Conservation (phyloP, 1,139 yeast species). For the Hemisphaericaspora xylofermentans region DNA sequence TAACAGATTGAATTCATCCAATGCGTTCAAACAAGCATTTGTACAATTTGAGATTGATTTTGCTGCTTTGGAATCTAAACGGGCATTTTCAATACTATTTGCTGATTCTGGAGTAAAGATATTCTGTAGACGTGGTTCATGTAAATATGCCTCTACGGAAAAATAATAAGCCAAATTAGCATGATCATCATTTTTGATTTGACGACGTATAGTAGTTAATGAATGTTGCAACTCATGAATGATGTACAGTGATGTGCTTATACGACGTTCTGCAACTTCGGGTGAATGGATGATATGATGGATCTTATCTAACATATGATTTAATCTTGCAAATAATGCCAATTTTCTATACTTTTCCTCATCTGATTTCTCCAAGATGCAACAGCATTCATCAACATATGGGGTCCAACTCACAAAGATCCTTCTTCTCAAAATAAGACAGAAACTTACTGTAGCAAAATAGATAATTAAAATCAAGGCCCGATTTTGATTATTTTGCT, state of each 20-base stretch:
- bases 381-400: constrained; percentile 64
- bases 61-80: constrained; percentile 29
- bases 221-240: constrained; percentile 43
- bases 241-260: constrained; percentile 30
- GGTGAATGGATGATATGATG: constrained; percentile 50
- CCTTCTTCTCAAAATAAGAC: constrained; percentile 53
- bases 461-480: constrained; percentile 50
- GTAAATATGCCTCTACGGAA: constrained; percentile 72
- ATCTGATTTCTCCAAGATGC: constrained; percentile 38
- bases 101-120: constrained; percentile 17
- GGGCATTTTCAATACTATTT: constrained; percentile 13
- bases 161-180: constrained; percentile 51
- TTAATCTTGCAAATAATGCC: constrained; percentile 60
- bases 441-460: constrained; percentile 50
- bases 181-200: constrained; percentile 40
- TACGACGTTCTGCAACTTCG: constrained; percentile 26
- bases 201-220: constrained; percentile 35
- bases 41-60: constrained; percentile 52
- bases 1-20: constrained; percentile 48
- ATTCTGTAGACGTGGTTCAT: constrained; percentile 55
- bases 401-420: constrained; percentile 58
- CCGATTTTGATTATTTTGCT: constrained; percentile 23
- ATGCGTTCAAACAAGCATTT: constrained; percentile 51
- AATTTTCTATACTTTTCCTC: constrained; percentile 36
- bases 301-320: constrained; percentile 61